Evolutionary conservation across 2,329 filamentous ascomycete genomes (phyloP).

Genomic region (Colletotrichum agaves): DNA sequence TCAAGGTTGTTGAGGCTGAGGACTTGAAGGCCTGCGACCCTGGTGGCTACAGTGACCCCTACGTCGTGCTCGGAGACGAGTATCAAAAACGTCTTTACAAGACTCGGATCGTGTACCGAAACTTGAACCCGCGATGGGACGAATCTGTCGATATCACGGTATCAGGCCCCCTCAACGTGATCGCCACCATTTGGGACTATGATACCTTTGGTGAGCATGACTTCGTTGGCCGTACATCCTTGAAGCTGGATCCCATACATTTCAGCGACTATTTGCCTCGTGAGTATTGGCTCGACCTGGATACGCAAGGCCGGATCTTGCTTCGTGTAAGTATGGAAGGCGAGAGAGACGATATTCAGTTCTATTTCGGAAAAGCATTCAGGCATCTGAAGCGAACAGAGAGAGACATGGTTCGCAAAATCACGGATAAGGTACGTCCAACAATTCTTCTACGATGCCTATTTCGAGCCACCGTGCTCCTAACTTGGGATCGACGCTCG

Average conservation of each 20-base stretch:
- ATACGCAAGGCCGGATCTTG: conserved; percentile 90
- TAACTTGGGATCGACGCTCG: background rate
- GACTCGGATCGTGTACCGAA: conserved; percentile 90
- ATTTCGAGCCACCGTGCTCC: background rate
- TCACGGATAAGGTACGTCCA: conserved; percentile 87
- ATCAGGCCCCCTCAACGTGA: conserved; percentile 89
- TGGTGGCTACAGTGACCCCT: conserved; percentile 93
- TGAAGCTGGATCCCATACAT: conserved; percentile 97
- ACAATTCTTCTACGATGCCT: too few relatives aligned
- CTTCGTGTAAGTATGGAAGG: conserved; percentile 98
- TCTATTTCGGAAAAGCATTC: conserved; percentile 98
- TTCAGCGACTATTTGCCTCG: conserved; percentile 95
- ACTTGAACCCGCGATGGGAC: conserved; percentile 95
- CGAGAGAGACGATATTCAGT: conserved; percentile 97
- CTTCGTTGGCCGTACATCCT: conserved; percentile 93
- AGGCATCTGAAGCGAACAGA: conserved; percentile 94
- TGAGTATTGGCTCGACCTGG: conserved; percentile 97
- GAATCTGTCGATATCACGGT: conserved; percentile 97
- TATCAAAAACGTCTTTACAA: conserved; percentile 97
- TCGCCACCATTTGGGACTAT: conserved; percentile 98
- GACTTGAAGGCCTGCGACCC: conserved; percentile 98
- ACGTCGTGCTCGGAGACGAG: conserved; percentile 95
- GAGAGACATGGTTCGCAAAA: conserved; percentile 96
- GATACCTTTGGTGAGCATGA: conserved; percentile 98
- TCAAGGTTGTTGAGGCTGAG: conserved; percentile 98